A percentile compares a stretch with the other conserved stretches of the same genome.
Conservation (phyloP, 2,329 filamentous ascomycete species). For the Monilinia laxa region DNA sequence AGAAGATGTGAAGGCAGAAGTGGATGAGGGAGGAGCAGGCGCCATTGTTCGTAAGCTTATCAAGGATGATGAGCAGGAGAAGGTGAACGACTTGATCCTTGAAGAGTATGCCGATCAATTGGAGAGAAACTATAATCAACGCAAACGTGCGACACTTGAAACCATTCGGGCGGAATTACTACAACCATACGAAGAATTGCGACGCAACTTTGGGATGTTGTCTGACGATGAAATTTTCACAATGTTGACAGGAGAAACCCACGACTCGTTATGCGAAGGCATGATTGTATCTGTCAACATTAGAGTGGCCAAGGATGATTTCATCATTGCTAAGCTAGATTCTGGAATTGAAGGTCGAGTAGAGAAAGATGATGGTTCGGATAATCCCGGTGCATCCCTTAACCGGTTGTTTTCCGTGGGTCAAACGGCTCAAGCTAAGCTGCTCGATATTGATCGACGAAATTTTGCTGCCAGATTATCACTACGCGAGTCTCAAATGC, state of each 20-base stretch:
- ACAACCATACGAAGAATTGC: slow-evolving; percentile 89
- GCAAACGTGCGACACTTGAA: slow-evolving; percentile 92
- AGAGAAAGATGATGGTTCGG: slow-evolving; percentile 77
- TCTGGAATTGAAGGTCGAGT: slow-evolving; percentile 91
- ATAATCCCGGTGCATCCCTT: slow-evolving; percentile 64
- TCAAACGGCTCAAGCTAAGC: slow-evolving; percentile 85
- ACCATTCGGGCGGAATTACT: slow-evolving; percentile 93
- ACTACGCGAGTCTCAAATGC: slow-evolving; percentile 76
- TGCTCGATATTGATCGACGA: slow-evolving; percentile 84
- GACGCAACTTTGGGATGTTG: slow-evolving; percentile 72
- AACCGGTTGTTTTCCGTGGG: slow-evolving; percentile 73
- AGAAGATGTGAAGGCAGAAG: slow-evolving; percentile 94
- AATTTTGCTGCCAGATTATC: slow-evolving; percentile 81
- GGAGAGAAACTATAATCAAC: slow-evolving; percentile 87
- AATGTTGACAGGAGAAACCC: slow-evolving; percentile 93
- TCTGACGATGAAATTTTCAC: slow-evolving; percentile 82
- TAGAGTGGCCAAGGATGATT: slow-evolving; percentile 84
- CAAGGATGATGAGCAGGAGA: slow-evolving; percentile 88
- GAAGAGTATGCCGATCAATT: slow-evolving; percentile 97
- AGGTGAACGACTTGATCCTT: slow-evolving; percentile 91
- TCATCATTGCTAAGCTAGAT: slow-evolving; percentile 90
- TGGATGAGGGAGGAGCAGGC: slow-evolving; percentile 82
- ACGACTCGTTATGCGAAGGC: slow-evolving; percentile 75
- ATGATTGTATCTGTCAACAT: slow-evolving; percentile 93
- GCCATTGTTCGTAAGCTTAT: slow-evolving; percentile 95